A percentile compares a stretch with the other conserved stretches of the same genome.
These are phyloP conservation scores for Taphrina betulina DNA, from an alignment of 1,139 yeast species.

Conservation along the genomic window DNA sequence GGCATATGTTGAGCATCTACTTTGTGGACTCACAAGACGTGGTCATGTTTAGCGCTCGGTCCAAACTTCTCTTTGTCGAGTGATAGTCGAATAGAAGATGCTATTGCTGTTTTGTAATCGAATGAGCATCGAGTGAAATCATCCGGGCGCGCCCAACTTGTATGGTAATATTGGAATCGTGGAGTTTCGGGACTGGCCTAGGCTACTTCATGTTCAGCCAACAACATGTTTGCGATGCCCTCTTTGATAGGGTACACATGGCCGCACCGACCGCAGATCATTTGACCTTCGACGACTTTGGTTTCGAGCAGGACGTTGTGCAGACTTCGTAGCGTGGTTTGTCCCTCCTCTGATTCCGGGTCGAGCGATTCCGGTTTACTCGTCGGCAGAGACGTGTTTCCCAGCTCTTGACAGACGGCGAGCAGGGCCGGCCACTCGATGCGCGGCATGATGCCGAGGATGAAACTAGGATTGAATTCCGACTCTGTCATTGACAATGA, in stretches of 20 bases:
- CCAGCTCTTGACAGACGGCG: conserved; percentile 71
- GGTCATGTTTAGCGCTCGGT: too few species aligned
- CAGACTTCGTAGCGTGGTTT: conserved; percentile 61
- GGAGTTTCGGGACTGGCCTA: too few species aligned
- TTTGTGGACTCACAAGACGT: too few species aligned
- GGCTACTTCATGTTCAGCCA: conserved; percentile 70
- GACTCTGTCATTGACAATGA: conserved; percentile 72
- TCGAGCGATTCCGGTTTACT: conserved; percentile 62
- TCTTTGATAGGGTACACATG: conserved; percentile 88
- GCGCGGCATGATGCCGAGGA: conserved; percentile 73
- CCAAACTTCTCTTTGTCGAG: too few species aligned
- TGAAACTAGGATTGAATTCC: conserved; percentile 80
- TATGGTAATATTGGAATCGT: too few species aligned
- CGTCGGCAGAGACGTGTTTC: conserved; percentile 64
- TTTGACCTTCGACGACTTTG: conserved; percentile 79
- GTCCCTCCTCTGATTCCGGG: conserved; percentile 52
- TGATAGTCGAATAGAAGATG: too few species aligned
- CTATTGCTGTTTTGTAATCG: too few species aligned
- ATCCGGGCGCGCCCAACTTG: too few species aligned
- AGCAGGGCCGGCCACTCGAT: conserved; percentile 85
- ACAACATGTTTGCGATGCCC: conserved; percentile 86
- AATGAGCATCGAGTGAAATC: too few species aligned
- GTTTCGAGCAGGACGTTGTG: conserved; percentile 81
- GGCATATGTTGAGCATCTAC: too few species aligned
- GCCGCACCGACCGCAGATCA: conserved; percentile 82